Base-by-base conservation (phyloP, 2,329 filamentous ascomycete species). In the Botrytis sinoallii region DNA sequence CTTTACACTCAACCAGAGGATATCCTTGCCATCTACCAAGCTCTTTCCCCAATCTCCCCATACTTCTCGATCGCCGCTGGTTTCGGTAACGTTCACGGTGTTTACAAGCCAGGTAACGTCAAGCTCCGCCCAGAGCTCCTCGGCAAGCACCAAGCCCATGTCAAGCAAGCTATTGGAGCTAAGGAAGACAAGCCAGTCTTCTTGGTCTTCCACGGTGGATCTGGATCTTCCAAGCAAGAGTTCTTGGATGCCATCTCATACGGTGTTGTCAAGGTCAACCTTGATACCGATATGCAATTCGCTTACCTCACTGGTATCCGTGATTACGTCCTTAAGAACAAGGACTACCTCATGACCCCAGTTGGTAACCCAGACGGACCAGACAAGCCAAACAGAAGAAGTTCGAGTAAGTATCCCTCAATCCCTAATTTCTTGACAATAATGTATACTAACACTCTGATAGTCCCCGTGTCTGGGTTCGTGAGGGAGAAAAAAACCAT, bases 171-270 rank as follows among this genome's bases (percentile, higher is more conserved):
- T 87, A 90, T 91, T 77, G 84, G 85, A 78, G 85, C 89, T 81
- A 86, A 88, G 80, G 89, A 93, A 78, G 88, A 93, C 82, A 98
- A 98, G 92, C 96, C 96, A 79, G 93, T 98, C 82, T 98, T 95
- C 91, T 94, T 99, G 82, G 96, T 99, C 84, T 99, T 99, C 92
- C 96, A 99, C 89, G 96, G 96, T 82, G 96, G 96, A 81, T 97
- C 93, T 77, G 96, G 96, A 79, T 97, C 93, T 78, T 88, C 89
- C 83, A 97, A 97, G 88, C 85, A 93, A 80, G 96, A 99, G 87
- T 99, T 93, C 89, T 88, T 87, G 77, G 90, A 94, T 80, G 95
- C 95, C 82, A 98, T 98, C 85, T 86, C 87, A 83, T 92, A 95
- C 85, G 96, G 96, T 88, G 95, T 99, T 80, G 92, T 98, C 87